Evolutionary conservation across 1,139 yeast species (phyloP), one percentile per base, ranked within the genome.

Genomic region (Saccharomyces hybrid): DNA sequence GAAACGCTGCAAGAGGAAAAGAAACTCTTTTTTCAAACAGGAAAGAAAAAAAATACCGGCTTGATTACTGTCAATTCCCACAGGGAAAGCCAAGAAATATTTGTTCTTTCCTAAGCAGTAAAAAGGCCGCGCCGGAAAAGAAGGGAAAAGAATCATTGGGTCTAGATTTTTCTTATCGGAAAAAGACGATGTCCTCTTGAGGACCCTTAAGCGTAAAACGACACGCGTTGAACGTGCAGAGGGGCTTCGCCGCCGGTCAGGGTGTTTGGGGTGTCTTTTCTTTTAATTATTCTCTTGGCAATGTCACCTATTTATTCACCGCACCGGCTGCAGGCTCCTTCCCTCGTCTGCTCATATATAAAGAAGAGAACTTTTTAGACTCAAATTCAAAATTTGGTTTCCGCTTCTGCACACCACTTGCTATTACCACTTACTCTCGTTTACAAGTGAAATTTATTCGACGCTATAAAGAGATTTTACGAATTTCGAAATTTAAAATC

Each of bases 201-300:
- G 44, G 44, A 38, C 44, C 44, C 44, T 38, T 38, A 38, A 38
- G 44, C 25, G 44, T 38, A 5, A 38, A 38, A 16, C 44, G 44
- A 38, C 9, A 38, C 25, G 44, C 44, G 44, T 38, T 38, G 44
- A 38, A 19, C 44, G 44, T 19, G 25, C 44, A 38, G 44, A 38
- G 44, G 44, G 44, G 44, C 44, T 38, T 38, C 44, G 44, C 44
- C 44, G 44, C 44, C 44, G 44, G 44, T 38, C 44, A 38, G 44
- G 44, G 44, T 38, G 44, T 38, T 38, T 38, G 44, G 44, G 44
- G 44, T 38, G 44, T 34, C 44, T 38, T 16, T 38, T 38, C 23
- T 19, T 19, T 19, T 19, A 38, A 38, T 38, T 38, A 38, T 38
- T 38, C 25, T 38, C 44, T 38, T 38, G 44, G 44, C 44, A 38